These are phyloP conservation scores for Anisodus tanguticus DNA, from an alignment of 257 asterid genomes.

Conservation along the genomic window DNA sequence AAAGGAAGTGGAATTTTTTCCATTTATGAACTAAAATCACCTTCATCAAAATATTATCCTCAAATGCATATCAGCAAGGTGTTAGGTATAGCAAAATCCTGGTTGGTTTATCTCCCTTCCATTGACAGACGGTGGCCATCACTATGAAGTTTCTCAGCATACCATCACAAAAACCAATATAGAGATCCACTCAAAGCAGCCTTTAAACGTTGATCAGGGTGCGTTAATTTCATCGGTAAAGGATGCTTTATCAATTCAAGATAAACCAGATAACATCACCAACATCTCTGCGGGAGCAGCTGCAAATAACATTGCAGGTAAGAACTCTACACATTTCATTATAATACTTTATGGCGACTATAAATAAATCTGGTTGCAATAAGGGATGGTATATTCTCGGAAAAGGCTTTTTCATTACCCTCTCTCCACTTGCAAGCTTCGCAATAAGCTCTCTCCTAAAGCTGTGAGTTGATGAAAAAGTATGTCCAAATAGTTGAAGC, in stretches of 20 bases:
- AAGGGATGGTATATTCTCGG: not conserved
- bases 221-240: constrained; percentile 31
- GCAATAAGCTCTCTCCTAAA: not conserved
- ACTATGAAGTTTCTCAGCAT: constrained; percentile 49
- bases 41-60: not conserved
- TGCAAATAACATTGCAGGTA: constrained; percentile 33
- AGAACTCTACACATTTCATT: constrained; percentile 15
- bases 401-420: not conserved
- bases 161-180: constrained; percentile 38
- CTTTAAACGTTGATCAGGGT: constrained; percentile 38
- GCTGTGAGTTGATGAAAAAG: not conserved
- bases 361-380: constrained; percentile 22
- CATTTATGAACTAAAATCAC: not conserved
- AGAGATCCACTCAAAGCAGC: constrained; percentile 49
- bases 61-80: not conserved
- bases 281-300: constrained; percentile 33
- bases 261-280: constrained; percentile 32
- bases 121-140: constrained; percentile 48
- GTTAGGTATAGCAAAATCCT: not conserved
- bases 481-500: constrained; percentile 10
- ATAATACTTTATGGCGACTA: not conserved
- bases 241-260: constrained; percentile 44
- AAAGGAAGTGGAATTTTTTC: not conserved
- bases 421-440: not conserved
- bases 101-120: constrained; percentile 22